phyloP scores from a whole-genome alignment of 2,329 filamentous ascomycete genomes.

The Aspergillus sp. region DNA sequence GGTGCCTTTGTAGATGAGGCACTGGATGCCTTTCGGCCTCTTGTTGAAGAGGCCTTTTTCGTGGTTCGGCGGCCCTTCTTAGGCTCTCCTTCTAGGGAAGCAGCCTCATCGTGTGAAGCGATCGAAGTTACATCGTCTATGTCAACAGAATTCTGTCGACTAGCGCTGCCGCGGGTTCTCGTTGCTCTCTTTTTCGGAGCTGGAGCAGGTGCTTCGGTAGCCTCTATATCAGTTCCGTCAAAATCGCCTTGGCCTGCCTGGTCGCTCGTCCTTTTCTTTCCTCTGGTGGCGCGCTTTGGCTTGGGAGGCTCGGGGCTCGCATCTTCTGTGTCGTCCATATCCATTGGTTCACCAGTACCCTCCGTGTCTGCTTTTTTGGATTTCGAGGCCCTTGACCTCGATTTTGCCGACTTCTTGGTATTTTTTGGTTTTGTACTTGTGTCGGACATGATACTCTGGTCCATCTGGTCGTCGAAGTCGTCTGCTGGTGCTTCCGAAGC shows the following conservation, averaged over 20 bases:
- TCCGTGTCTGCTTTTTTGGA: constrained; percentile 33
- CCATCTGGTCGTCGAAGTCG: constrained; percentile 45
- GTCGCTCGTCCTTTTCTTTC: constrained; percentile 58
- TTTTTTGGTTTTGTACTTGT: constrained; percentile 46
- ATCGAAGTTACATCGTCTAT: constrained; percentile 34
- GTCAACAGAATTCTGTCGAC: constrained; percentile 28
- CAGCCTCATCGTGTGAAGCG: constrained; percentile 12
- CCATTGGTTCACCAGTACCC: constrained; percentile 35
- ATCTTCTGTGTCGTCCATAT: constrained; percentile 20
- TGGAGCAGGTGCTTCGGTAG: constrained; percentile 23
- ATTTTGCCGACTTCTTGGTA: constrained; percentile 35
- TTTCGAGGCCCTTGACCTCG: constrained; percentile 29
- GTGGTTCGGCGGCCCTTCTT: constrained; percentile 39
- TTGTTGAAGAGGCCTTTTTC: constrained; percentile 34
- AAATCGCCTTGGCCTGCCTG: constrained; percentile 35
- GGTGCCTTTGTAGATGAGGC: constrained; percentile 39
- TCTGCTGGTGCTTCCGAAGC: constrained; percentile 37
- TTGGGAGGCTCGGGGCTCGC: constrained; percentile 25
- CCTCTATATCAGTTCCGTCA: constrained; percentile 4
- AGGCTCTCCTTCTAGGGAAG: constrained; percentile 21
- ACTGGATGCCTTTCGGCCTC: constrained; percentile 44
- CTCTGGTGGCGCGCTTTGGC: constrained; percentile 32
- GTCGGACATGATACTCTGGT: constrained; percentile 49
- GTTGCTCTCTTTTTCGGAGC: constrained; percentile 54
- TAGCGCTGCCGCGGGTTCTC: constrained; percentile 43